A percentile compares a stretch with the other conserved stretches of the same genome.
Evolutionary conservation across 2,329 filamentous ascomycete species (phyloP).

Genomic region (Nannizzia gypsea): DNA sequence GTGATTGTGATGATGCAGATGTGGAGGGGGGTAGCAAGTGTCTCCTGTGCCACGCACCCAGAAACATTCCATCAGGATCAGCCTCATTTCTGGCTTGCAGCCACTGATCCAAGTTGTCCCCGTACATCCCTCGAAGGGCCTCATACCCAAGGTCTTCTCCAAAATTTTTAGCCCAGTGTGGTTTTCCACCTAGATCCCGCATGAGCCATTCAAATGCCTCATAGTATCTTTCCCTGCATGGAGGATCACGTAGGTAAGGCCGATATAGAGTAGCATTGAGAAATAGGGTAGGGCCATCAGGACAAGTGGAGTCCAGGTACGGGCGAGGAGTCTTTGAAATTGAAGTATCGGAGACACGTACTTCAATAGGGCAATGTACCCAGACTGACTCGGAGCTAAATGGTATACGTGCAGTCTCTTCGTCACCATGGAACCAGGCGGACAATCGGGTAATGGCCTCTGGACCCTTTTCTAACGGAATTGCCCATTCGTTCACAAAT

Average conservation of each 20-base stretch:
- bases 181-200: constrained; percentile 67
- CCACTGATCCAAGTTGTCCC: constrained; percentile 54
- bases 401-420: constrained; percentile 60
- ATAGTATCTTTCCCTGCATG: constrained; percentile 67
- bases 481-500: constrained; percentile 95
- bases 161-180: constrained; percentile 94
- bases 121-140: constrained; percentile 55
- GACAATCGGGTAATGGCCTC: constrained; percentile 74
- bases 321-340: constrained; percentile 42
- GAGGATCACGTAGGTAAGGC: constrained; percentile 66
- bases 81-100: constrained; percentile 54
- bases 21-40: constrained; percentile 40
- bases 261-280: constrained; percentile 84
- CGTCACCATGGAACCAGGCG: constrained; percentile 71
- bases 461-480: constrained; percentile 73
- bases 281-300: constrained; percentile 64
- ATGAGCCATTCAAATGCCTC: constrained; percentile 84
- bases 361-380: constrained; percentile 83
- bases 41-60: constrained; percentile 78
- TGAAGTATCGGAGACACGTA: constrained; percentile 67
- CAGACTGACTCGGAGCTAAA: constrained; percentile 68
- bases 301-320: constrained; percentile 60
- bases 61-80: constrained; percentile 71
- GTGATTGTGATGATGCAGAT: background rate
- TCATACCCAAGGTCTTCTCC: constrained; percentile 45